A percentile compares a stretch with the other conserved stretches of the same genome.
Evolutionary conservation across 2,329 filamentous ascomycete genomes (phyloP).

Genomic region (Sordariomycetes sp.): DNA sequence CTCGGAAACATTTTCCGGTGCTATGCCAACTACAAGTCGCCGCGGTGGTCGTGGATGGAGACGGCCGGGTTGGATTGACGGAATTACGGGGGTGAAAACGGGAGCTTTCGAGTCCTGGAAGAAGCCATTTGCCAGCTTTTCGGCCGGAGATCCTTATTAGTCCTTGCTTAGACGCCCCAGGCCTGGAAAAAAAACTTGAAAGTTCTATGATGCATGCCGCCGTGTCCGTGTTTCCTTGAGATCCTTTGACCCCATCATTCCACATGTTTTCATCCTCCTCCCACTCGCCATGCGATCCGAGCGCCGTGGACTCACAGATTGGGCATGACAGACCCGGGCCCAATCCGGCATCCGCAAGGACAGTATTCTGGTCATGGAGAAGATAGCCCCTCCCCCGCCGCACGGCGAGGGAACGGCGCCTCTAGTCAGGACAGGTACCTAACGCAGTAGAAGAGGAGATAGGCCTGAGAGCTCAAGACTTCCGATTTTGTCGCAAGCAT

Average conservation of each 20-base stretch:
- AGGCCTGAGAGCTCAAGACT: slow-evolving; percentile 77
- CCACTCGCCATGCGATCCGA: no score
- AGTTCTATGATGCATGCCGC: not conserved
- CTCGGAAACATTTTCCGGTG: slow-evolving; percentile 74
- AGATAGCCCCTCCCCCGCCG: not conserved
- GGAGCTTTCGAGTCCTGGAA: not conserved
- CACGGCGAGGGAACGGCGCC: not conserved
- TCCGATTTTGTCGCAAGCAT: slow-evolving; percentile 74
- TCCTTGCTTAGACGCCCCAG: not conserved
- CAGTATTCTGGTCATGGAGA: not conserved
- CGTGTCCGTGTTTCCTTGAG: not conserved
- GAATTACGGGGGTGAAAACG: not conserved
- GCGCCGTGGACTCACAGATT: no score
- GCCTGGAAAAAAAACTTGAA: not conserved
- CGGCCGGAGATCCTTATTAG: not conserved
- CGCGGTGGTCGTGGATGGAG: slow-evolving; percentile 33
- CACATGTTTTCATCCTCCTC: no score
- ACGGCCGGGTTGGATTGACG: not conserved
- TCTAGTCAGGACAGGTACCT: slow-evolving; percentile 39
- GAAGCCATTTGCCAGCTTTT: not conserved
- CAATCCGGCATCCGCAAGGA: not conserved
- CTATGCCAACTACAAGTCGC: slow-evolving; percentile 67
- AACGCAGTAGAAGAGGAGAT: slow-evolving; percentile 80
- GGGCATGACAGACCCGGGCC: not conserved
- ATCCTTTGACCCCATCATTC: not conserved